Evolutionary conservation across 2,329 filamentous ascomycete species (phyloP).

Genomic region (Sporothrix pseudoabietina): DNA sequence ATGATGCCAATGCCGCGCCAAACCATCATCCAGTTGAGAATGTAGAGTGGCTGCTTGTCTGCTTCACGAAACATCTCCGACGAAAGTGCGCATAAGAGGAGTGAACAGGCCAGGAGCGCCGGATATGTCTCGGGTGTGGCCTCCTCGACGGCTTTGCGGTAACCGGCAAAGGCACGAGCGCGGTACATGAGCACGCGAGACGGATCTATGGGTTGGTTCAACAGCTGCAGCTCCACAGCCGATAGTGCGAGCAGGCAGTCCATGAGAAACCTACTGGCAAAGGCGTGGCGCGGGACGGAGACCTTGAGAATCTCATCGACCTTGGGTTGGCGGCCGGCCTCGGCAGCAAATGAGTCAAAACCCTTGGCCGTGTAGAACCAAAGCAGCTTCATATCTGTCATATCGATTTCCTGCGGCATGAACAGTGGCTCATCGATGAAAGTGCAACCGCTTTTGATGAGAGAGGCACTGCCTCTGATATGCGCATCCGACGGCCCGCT

Average conservation of each 20-base stretch:
- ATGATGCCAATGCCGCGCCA: conserved; percentile 58
- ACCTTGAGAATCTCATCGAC: conserved; percentile 51
- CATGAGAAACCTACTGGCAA: conserved; percentile 58
- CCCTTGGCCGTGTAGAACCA: conserved; percentile 58
- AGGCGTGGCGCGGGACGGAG: conserved; percentile 53
- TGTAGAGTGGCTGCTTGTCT: conserved; percentile 50
- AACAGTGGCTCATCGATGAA: conserved; percentile 42
- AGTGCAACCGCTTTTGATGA: conserved; percentile 38
- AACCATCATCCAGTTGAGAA: conserved; percentile 59
- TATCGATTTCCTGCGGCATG: conserved; percentile 42
- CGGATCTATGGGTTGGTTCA: conserved; percentile 43
- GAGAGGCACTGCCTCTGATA: neutral
- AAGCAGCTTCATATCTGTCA: conserved; percentile 55
- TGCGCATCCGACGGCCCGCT: neutral
- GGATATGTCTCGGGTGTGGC: conserved; percentile 51
- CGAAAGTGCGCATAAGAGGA: conserved; percentile 55
- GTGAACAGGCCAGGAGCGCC: conserved; percentile 55
- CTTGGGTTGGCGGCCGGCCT: conserved; percentile 41
- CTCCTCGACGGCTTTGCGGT: conserved; percentile 53
- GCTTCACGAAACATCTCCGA: conserved; percentile 55
- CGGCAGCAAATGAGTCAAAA: conserved; percentile 50
- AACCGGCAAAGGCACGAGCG: conserved; percentile 54
- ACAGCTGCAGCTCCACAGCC: conserved; percentile 52
- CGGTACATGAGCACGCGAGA: conserved; percentile 49
- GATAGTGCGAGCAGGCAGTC: conserved; percentile 56